These are phyloP conservation scores for Tetracladium setigerum DNA, from an alignment of 495 filamentous ascomycete genomes.

Conservation along the genomic window DNA sequence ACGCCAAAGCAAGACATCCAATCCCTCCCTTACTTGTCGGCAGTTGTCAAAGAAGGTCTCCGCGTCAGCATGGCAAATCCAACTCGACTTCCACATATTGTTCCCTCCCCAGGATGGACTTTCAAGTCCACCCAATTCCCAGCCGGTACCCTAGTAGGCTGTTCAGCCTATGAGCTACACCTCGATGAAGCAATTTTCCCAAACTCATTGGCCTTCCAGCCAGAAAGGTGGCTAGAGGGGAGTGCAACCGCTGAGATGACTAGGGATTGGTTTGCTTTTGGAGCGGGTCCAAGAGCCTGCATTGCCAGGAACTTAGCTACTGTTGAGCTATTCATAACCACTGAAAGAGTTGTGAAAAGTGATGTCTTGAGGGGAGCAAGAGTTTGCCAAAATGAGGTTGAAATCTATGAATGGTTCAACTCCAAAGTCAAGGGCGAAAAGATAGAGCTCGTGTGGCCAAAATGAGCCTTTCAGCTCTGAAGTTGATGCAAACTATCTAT, in stretches of 20 bases:
- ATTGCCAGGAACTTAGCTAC: slow-evolving; percentile 43
- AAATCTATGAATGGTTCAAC: slow-evolving; percentile 46
- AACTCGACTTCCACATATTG: slow-evolving; percentile 37
- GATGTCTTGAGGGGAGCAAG: slow-evolving; percentile 35
- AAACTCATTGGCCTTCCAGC: slow-evolving; percentile 33
- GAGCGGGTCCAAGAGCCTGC: slow-evolving; percentile 38
- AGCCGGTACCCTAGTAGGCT: slow-evolving; percentile 35
- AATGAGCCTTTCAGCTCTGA: no score
- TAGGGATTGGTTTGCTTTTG: slow-evolving; percentile 38
- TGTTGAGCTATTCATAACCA: slow-evolving; percentile 30
- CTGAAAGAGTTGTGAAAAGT: slow-evolving; percentile 28
- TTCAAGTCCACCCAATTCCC: slow-evolving; percentile 33
- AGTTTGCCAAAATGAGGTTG: slow-evolving; percentile 28
- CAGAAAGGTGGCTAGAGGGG: slow-evolving; percentile 40
- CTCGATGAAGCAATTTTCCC: slow-evolving; percentile 36
- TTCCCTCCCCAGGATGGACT: slow-evolving; percentile 31
- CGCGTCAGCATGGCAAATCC: slow-evolving; percentile 43
- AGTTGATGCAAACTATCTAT: no score
- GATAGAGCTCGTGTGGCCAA: slow-evolving; percentile 18
- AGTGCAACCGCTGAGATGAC: slow-evolving; percentile 30
- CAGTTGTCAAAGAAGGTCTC: slow-evolving; percentile 36
- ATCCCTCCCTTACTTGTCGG: slow-evolving; percentile 32
- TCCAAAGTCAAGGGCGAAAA: slow-evolving; percentile 21
- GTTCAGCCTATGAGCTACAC: slow-evolving; percentile 35
- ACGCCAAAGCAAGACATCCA: slow-evolving; percentile 22